Evolutionary conservation across 1,284 basidiomycete genomes (phyloP).

Genomic region (Microbotryomycetes sp.): DNA sequence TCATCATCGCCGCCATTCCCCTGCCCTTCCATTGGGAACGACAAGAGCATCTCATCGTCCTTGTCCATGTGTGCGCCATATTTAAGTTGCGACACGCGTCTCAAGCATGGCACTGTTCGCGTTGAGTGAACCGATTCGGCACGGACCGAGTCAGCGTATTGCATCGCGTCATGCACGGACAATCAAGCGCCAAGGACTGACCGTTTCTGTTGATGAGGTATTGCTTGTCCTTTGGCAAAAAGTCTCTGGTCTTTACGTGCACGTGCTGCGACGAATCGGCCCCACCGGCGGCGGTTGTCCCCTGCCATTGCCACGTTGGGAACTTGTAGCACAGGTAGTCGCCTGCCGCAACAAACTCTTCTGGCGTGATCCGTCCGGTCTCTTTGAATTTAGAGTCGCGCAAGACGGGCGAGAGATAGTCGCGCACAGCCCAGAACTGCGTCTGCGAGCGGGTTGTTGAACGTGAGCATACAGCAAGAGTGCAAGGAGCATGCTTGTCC

Average conservation of each 20-base stretch:
- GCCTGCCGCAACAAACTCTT: conserved; percentile 85
- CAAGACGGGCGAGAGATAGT: conserved; percentile 91
- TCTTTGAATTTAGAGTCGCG: conserved; percentile 99
- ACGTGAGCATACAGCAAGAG: too few species aligned
- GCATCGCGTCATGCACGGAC: background rate
- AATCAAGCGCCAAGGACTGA: conserved; percentile 37
- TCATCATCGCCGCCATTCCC: conserved; percentile 41
- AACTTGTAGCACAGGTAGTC: conserved; percentile 95
- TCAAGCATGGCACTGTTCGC: conserved; percentile 79
- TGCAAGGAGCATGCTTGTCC: too few species aligned
- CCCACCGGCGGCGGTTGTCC: background rate
- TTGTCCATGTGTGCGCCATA: conserved; percentile 67
- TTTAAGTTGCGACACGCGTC: conserved; percentile 80
- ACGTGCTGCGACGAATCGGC: background rate
- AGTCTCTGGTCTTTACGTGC: conserved; percentile 71
- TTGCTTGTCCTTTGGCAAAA: conserved; percentile 88
- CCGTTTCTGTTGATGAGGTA: conserved; percentile 84
- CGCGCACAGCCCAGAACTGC: conserved; percentile 91
- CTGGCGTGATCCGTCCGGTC: conserved; percentile 66
- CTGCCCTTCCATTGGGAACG: conserved; percentile 45
- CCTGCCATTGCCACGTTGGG: conserved; percentile 87
- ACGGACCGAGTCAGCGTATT: background rate
- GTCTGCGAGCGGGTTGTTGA: conserved; percentile 51
- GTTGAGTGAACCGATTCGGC: background rate
- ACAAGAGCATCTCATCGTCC: conserved; percentile 79